Conservation (phyloP, 208 protist genomes). For the Acanthamoeba sp. region DNA sequence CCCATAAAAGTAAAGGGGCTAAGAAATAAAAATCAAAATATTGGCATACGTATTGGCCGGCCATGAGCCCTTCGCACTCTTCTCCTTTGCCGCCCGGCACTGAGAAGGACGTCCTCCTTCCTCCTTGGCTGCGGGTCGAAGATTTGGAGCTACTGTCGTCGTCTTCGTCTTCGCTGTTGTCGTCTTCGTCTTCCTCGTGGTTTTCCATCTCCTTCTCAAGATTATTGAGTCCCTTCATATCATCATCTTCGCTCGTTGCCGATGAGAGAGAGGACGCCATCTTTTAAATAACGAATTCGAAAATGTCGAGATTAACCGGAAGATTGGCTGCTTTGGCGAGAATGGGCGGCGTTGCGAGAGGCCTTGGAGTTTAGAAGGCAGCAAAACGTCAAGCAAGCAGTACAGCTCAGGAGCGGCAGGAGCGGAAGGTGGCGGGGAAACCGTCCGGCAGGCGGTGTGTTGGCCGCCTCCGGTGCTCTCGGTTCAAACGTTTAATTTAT, state of each 20-base stretch:
- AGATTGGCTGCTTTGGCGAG: no score
- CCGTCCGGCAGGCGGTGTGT: no score
- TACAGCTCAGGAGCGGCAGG: no score
- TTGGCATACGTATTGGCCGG: slow-evolving; percentile 51
- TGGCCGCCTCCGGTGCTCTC: not conserved
- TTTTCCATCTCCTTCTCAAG: slow-evolving; percentile 62
- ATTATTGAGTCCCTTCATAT: slow-evolving; percentile 59
- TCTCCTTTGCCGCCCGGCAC: slow-evolving; percentile 6
- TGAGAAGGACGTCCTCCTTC: not conserved
- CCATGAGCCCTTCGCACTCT: slow-evolving; percentile 54
- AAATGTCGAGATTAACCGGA: no score
- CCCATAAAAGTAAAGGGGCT: no score
- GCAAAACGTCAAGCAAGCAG: no score
- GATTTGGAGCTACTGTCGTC: not conserved
- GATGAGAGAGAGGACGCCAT: not conserved
- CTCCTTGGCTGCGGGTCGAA: not conserved
- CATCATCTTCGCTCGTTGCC: slow-evolving; percentile 15
- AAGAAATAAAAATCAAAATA: slow-evolving; percentile 2
- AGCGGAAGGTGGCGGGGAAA: no score
- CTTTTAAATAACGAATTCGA: not conserved
- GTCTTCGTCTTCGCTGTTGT: not conserved
- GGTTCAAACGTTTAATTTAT: not conserved
- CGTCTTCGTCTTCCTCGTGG: not conserved
- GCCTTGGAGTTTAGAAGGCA: no score
- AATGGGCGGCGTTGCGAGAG: no score